A percentile compares a stretch with the other conserved stretches of the same genome.
phyloP scores from a whole-genome alignment of 352 stramenopile species.

The Detonula confervacea region DNA sequence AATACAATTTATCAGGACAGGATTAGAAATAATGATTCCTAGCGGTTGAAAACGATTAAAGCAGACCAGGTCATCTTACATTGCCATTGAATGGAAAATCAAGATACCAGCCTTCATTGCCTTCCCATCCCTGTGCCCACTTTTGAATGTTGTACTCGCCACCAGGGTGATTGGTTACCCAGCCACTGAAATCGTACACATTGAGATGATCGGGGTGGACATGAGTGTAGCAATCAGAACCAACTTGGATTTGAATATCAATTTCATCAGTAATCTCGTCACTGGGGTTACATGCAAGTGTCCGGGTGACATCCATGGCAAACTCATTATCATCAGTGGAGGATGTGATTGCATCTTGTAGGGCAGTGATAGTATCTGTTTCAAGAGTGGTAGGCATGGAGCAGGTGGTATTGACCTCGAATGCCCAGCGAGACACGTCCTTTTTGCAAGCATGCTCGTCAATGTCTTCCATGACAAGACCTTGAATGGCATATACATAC shows the following conservation, averaged over 20 bases:
- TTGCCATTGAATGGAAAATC: conserved; percentile 46
- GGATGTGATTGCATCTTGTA: conserved; percentile 34
- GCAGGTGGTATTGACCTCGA: conserved; percentile 19
- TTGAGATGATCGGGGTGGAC: conserved; percentile 64
- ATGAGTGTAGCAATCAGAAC: conserved; percentile 53
- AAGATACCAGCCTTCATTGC: conserved; percentile 48
- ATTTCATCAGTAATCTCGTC: conserved; percentile 30
- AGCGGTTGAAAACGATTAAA: too few relatives aligned
- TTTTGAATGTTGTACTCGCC: conserved; percentile 57
- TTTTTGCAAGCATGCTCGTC: conserved; percentile 34
- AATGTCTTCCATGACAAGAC: conserved; percentile 51
- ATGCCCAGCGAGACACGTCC: conserved; percentile 37
- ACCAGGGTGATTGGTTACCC: conserved; percentile 48
- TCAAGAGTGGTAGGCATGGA: conserved; percentile 22
- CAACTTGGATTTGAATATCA: conserved; percentile 52
- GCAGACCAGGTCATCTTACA: too few relatives aligned
- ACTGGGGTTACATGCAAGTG: conserved; percentile 23
- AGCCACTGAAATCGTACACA: conserved; percentile 70
- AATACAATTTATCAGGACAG: too few relatives aligned
- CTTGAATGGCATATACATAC: conserved; percentile 55
- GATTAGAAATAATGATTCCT: too few relatives aligned
- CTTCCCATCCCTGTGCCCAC: conserved; percentile 39
- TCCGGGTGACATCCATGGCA: conserved; percentile 36
- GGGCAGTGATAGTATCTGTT: conserved; percentile 16
- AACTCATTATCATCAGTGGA: conserved; percentile 45